Evolutionary conservation across 139 green algal genomes (phyloP).

Genomic region (Volvox africanus): DNA sequence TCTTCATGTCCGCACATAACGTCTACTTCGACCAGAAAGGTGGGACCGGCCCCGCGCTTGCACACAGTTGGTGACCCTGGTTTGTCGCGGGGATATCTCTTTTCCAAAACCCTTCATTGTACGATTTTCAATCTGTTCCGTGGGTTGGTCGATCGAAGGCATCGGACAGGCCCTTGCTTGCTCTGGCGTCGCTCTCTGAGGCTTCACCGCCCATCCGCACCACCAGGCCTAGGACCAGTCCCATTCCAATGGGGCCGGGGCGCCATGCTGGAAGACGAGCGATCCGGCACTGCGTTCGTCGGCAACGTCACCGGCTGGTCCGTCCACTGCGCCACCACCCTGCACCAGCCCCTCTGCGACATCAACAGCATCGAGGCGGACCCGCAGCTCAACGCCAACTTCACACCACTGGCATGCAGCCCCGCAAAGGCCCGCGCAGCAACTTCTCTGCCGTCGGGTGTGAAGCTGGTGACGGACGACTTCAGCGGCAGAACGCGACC

Average conservation of each 20-base stretch:
- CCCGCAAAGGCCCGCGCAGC: not conserved
- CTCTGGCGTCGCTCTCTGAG: no score
- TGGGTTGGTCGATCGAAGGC: no score
- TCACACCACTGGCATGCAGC: constrained; percentile 27
- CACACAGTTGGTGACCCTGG: no score
- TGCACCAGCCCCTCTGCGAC: constrained; percentile 2
- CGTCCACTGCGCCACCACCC: not conserved
- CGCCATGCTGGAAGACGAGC: constrained; percentile 54
- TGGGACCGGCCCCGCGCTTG: not conserved
- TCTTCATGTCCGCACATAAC: constrained; percentile 9
- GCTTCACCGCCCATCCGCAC: not conserved
- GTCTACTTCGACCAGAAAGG: constrained; percentile 44
- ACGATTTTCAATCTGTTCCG: no score
- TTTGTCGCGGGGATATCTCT: no score
- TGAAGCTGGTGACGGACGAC: constrained; percentile 29
- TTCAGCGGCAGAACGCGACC: constrained; percentile 29
- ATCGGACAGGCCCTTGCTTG: no score
- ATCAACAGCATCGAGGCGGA: constrained; percentile 13
- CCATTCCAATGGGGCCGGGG: constrained; percentile 44
- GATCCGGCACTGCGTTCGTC: not conserved
- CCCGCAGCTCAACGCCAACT: constrained; percentile 5
- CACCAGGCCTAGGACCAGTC: not conserved
- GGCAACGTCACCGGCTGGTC: constrained; percentile 42
- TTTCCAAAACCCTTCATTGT: no score
- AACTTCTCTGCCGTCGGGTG: not conserved